phyloP scores from a whole-genome alignment of 177 flowering plant genomes.

The Vitis hybrid region DNA sequence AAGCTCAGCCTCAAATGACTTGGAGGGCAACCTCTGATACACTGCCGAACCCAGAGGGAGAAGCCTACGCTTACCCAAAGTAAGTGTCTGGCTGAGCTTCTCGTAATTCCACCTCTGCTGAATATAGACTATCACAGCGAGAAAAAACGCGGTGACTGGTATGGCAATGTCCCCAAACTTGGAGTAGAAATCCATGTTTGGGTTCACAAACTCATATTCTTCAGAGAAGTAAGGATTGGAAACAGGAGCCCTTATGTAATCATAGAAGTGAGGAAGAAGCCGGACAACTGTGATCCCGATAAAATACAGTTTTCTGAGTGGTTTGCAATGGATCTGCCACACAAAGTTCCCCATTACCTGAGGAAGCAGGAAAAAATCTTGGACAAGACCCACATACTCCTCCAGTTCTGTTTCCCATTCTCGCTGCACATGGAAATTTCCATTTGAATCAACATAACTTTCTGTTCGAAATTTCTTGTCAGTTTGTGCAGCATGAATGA shows the following conservation, averaged over 20 bases:
- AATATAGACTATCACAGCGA: conserved; percentile 51
- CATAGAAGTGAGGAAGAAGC: conserved; percentile 85
- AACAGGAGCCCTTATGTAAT: conserved; percentile 49
- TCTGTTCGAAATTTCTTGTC: conserved; percentile 29
- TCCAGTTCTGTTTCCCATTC: conserved; percentile 70
- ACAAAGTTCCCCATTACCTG: conserved; percentile 74
- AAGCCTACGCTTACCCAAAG: conserved; percentile 37
- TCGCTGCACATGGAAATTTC: conserved; percentile 26
- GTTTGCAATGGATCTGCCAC: conserved; percentile 66
- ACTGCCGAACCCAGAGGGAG: conserved; percentile 55
- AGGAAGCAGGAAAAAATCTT: conserved; percentile 86
- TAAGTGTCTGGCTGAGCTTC: conserved; percentile 42
- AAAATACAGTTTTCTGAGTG: conserved; percentile 65
- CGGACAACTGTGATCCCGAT: conserved; percentile 71
- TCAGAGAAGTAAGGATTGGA: conserved; percentile 69
- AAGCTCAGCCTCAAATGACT: conserved; percentile 71
- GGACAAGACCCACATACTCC: conserved; percentile 82
- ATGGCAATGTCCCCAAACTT: conserved; percentile 75
- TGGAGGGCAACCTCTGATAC: conserved; percentile 69
- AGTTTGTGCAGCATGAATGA: conserved; percentile 39
- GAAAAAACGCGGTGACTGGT: conserved; percentile 48
- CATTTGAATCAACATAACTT: conserved; percentile 28
- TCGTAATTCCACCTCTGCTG: conserved; percentile 81
- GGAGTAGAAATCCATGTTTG: conserved; percentile 60
- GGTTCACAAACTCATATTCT: conserved; percentile 75